Conservation (phyloP, 495 filamentous ascomycete genomes). For the Chaetomium fimeti region DNA sequence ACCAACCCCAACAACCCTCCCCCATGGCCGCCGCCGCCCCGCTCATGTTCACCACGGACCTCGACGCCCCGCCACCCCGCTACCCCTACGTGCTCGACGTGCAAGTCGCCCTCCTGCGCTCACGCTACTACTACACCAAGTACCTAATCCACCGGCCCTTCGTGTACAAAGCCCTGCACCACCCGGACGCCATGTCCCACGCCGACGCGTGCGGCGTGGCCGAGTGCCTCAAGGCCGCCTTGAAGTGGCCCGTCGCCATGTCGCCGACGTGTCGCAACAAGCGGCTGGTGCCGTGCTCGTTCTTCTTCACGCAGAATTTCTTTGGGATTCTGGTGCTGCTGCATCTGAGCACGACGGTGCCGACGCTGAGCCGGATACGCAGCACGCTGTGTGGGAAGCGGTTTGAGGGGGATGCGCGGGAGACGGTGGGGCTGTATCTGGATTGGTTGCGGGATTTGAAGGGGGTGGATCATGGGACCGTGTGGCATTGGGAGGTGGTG, state of each 20-base stretch:
- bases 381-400: slow-evolving; percentile 43
- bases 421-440: slow-evolving; percentile 50
- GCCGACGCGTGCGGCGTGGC: slow-evolving; percentile 53
- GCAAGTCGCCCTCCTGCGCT: slow-evolving; percentile 55
- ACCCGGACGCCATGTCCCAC: slow-evolving; percentile 52
- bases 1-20: background rate
- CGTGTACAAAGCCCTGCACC: slow-evolving; percentile 60
- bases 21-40: slow-evolving; percentile 4
- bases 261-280: slow-evolving; percentile 55
- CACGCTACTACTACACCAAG: slow-evolving; percentile 59
- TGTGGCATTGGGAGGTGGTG: slow-evolving; percentile 55
- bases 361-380: slow-evolving; percentile 48
- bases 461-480: slow-evolving; percentile 46
- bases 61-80: slow-evolving; percentile 41
- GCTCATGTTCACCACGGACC: slow-evolving; percentile 52
- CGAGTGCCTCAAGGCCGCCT: slow-evolving; percentile 51
- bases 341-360: slow-evolving; percentile 50
- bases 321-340: slow-evolving; percentile 57
- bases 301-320: slow-evolving; percentile 60
- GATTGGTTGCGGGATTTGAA: slow-evolving; percentile 57
- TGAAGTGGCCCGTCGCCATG: slow-evolving; percentile 59
- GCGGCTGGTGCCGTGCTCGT: slow-evolving; percentile 55
- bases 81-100: slow-evolving; percentile 55
- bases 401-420: slow-evolving; percentile 49
- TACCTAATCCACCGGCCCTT: slow-evolving; percentile 60